Conservation (phyloP, 2,329 filamentous ascomycete species). For the Furcasterigmium furcatum region DNA sequence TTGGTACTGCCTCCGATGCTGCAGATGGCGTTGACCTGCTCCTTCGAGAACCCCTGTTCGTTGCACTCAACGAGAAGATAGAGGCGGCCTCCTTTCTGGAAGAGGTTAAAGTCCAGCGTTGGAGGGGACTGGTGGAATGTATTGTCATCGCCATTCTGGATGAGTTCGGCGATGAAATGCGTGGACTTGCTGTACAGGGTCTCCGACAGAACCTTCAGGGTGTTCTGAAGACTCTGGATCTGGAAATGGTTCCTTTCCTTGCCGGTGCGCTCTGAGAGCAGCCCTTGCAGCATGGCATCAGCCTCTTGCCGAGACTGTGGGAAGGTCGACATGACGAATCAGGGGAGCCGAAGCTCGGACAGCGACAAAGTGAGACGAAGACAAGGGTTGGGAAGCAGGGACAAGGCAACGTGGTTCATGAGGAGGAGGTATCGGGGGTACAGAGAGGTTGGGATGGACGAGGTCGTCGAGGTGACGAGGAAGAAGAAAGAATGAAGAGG, state of each 20-base stretch:
- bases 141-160: conserved; percentile 37
- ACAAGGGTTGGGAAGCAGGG: not conserved
- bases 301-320: too few relatives aligned
- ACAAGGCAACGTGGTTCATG: not conserved
- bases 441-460: too few relatives aligned
- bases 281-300: too few relatives aligned
- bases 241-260: too few relatives aligned
- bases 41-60: conserved; percentile 24
- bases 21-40: conserved; percentile 29
- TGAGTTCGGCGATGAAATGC: conserved; percentile 31
- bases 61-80: conserved; percentile 21
- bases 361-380: too few relatives aligned
- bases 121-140: conserved; percentile 14
- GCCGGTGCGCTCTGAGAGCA: too few relatives aligned
- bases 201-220: not conserved
- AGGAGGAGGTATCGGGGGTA: too few relatives aligned
- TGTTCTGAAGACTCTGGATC: not conserved
- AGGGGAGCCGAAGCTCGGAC: not conserved
- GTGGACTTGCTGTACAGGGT: conserved; percentile 22
- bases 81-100: conserved; percentile 14
- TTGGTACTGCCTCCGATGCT: conserved; percentile 28
- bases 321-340: not conserved
- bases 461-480: too few relatives aligned
- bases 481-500: too few relatives aligned
- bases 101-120: conserved; percentile 11